Base-by-base conservation (phyloP, 345 rosid species). In the Brassica rapa region DNA sequence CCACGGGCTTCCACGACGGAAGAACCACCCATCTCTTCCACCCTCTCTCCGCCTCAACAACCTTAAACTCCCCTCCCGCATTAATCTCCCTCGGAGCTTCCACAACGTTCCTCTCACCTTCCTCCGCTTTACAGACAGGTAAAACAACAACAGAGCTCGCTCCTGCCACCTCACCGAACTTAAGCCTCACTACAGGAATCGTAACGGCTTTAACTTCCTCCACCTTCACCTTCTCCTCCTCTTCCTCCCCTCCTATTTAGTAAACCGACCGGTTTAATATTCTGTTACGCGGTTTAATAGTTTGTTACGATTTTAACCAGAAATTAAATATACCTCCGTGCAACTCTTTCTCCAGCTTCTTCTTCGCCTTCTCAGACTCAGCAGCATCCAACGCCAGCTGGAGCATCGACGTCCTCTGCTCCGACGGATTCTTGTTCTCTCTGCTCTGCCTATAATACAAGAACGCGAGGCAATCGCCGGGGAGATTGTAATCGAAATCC, bases 21-120 rank as follows among this genome's bases (percentile, higher is more conserved):
- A 95, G 73, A 14, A 89, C 97, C 74, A 88, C 94, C 99, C 99
- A 95, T 76, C 93, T 90, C 15, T 65, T 73, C 99, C 98, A 95
- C 10, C 83, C 93, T 75, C 87, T 91, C 75, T 92, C 98, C 0
- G 96, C 87, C 71, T 74, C 91, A 81, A 95, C 96, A 4, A 91
- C 83, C 6, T 93, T 87, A 39, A 95, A 95, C 15, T 88, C 93
- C 14, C 97, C 99, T 63, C 81, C 75, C 1, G 84, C 78, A 43
- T 57, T 83, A 27, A 84, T 78, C 66, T 82, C 85, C 83, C 82
- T 84, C 1, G 98, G 98, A 6, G 94, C 98, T 75, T 90, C 93
- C 46, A 82, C 62, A 24, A 95, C 23, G 84, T 77, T 90, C 11
- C 41, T 74, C 14, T 84, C 90, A 39, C 78, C 84, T 82, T 87